Evolutionary conservation across 2,329 filamentous ascomycete genomes (phyloP), one percentile per base, ranked within the genome.

Genomic region (Gremmenia infestans): DNA sequence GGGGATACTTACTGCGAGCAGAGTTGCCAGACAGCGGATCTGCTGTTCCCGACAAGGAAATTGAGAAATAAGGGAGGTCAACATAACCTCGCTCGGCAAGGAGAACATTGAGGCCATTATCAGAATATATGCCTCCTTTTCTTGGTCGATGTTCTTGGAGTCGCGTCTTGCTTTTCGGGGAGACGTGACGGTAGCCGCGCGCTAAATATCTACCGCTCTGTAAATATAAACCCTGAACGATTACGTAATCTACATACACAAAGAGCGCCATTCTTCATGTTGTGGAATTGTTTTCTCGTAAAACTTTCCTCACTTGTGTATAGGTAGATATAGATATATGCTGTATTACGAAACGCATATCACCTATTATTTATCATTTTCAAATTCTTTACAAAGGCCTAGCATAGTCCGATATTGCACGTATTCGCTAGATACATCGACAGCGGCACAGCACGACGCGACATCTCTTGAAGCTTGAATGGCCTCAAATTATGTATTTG

Each of bases 41-140:
- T 86, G 83, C 49, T 74, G 70, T 48, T 82, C 79, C 54, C 83
- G 77, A 58, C 81, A 82, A 7, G 82, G 82, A 58, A 81, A 85
- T 17, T 63, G 71, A 47, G 77, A 68, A 32, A 73, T 65, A 6
- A 85, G 65, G 3, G 76, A 68, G 2, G 75, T 69, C 7, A 80
- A 67, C 7, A 81, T 61, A 37, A 75, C 67, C 63, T 84, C 81
- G 50, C 80, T 77, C 2, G 81, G 81, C 14, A 81, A 72, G 55
- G 74, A 68, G 65, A 83, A 83, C 15, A 78, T 66, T 5, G 72
- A 65, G 2, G 66, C 59, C 72, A 76, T 76, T 37, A 9, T 51
- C 23, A 39, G 15, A 14, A 6, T 25, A 8, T 25, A 25, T 25
- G 25, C 5, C 36, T 14, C 32, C 8, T 8, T 23, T 42, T 19